These are phyloP conservation scores for Bacidia rubella DNA, from an alignment of 495 filamentous ascomycete species.

Conservation along the genomic window DNA sequence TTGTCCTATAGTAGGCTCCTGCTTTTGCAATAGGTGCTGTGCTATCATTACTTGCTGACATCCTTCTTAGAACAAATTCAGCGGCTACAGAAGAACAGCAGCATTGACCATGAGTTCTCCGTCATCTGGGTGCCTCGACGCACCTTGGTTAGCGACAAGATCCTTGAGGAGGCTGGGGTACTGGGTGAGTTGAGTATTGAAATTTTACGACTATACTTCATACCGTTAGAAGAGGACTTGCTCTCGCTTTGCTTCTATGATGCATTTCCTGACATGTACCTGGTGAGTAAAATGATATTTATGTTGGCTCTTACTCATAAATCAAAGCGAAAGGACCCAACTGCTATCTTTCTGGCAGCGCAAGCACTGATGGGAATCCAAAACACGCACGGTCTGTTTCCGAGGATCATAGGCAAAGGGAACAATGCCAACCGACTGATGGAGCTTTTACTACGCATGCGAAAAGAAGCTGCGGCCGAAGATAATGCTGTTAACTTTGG, in stretches of 20 bases:
- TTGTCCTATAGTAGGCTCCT: conserved; percentile 30
- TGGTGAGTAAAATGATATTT: conserved; percentile 35
- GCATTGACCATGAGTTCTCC: conserved; percentile 84
- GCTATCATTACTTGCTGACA: conserved; percentile 49
- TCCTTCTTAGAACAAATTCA: conserved; percentile 69
- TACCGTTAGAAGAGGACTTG: conserved; percentile 82
- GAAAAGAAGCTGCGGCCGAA: conserved; percentile 75
- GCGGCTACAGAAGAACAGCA: conserved; percentile 67
- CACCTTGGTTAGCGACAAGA: conserved; percentile 78
- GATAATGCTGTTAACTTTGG: conserved; percentile 49
- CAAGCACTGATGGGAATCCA: conserved; percentile 94
- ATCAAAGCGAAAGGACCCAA: conserved; percentile 69
- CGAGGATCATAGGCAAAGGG: conserved; percentile 90
- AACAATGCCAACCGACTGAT: conserved; percentile 81
- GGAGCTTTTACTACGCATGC: conserved; percentile 84
- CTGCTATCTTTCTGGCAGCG: conserved; percentile 72
- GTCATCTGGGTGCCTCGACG: conserved; percentile 89
- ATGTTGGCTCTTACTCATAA: conserved; percentile 13
- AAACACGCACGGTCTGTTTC: conserved; percentile 82
- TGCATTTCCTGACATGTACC: conserved; percentile 73
- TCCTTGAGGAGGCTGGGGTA: conserved; percentile 86
- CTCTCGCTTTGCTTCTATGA: conserved; percentile 82
- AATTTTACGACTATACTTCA: conserved; percentile 76
- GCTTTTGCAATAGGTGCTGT: conserved; percentile 23
- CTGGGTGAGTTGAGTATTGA: conserved; percentile 81